These are phyloP conservation scores for Spergularia marina DNA, from an alignment of 148 eudicot genomes.

Conservation along the genomic window DNA sequence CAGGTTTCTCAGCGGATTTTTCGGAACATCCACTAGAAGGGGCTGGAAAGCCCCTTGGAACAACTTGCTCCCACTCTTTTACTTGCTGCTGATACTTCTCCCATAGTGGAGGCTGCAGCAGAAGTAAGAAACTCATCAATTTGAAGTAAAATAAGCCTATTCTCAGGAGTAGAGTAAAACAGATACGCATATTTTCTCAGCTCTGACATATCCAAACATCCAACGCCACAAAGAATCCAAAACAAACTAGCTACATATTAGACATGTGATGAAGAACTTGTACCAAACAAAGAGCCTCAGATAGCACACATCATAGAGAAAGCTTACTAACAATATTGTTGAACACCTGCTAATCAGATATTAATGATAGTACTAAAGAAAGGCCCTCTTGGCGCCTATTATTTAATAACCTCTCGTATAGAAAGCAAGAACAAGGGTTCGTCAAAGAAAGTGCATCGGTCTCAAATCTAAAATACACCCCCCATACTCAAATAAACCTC, in stretches of 20 bases:
- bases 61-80: constrained; percentile 73
- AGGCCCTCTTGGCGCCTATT: too few relatives aligned
- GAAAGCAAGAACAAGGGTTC: too few relatives aligned
- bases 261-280: background rate
- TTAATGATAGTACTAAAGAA: too few relatives aligned
- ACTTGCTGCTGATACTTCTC: constrained; percentile 72
- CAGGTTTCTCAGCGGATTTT: constrained; percentile 70
- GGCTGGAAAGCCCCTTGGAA: constrained; percentile 35
- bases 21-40: constrained; percentile 46
- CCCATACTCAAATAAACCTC: too few relatives aligned
- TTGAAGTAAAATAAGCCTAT: background rate
- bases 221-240: background rate
- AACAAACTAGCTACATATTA: background rate
- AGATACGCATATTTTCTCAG: background rate
- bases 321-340: background rate
- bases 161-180: background rate
- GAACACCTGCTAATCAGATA: too few relatives aligned
- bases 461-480: too few relatives aligned
- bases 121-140: constrained; percentile 21
- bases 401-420: too few relatives aligned
- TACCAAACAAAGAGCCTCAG: background rate
- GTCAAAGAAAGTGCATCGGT: too few relatives aligned
- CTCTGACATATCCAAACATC: background rate
- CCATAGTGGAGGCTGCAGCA: constrained; percentile 90
- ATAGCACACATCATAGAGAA: background rate